Base-by-base conservation (phyloP, 2,329 filamentous ascomycete genomes). In the Paecilomyces niveus region DNA sequence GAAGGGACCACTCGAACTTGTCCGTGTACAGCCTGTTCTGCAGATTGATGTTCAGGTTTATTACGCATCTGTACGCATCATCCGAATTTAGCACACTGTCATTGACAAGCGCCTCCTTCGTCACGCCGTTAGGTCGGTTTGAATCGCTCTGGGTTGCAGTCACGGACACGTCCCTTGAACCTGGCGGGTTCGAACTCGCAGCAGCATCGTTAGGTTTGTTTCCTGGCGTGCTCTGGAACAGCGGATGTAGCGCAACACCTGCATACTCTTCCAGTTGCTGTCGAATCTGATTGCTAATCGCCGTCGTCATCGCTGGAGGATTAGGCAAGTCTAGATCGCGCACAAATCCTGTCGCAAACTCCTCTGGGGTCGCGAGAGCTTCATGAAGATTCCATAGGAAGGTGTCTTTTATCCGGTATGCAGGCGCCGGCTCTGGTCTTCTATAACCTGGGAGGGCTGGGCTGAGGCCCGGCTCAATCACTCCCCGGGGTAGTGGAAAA, bases 381-480 rank as follows among this genome's bases (percentile, higher is more conserved):
- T 99, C 94, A 75, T 97, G 93, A 13, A 99, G 81, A 68, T 99
- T 99, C 94, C 94, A 99, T 56, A 97, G 78, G 68, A 99, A 97
- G n/a, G 90, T 89, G 67, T 99, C 94, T 68, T 95, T 92, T 58
- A 99, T 81, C 62, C 94, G 86, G 75, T 92, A 97, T 2, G 90
- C 89, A 0, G 92, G 86, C 13, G 92, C 92, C 61, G 85, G 76
- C 62, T 97, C 93, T 57, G 89, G 89, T 57, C 83, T 81, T 67
- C 88, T 87, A 76, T 95, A 97, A 58, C 92, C 86, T 13, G 90
- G 87, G 55, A 90, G 79, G 4, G 84, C 85, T 59, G 89, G 85
- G 69, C 96, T 77, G 59, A 80, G 68, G 33, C 70, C 69, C 18
- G 73, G 67, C 62, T 80, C 76, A 61, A 74, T 62, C 29, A 73